Evolutionary conservation across 768 basidiomycete genomes (phyloP), one percentile per base, ranked within the genome.

Genomic region (Leucosporidium yakuticum): DNA sequence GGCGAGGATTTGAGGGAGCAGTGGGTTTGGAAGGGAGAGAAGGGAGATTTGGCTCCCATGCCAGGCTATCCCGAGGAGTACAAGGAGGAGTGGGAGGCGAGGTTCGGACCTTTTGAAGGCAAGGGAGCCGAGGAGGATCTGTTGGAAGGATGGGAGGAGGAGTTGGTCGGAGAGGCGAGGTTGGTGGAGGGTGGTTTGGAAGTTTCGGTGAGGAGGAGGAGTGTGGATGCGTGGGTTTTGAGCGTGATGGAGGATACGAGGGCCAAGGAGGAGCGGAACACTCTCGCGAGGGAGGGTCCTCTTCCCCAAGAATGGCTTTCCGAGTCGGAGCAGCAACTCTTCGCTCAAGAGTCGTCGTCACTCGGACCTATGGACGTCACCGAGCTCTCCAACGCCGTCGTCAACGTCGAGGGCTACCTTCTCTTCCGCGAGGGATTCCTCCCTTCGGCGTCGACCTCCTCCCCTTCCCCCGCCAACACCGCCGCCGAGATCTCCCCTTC

Each of bases 181-280:
- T 81, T 5, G 83, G 82, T 57, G 11, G 63, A 73, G 23, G 72
- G 72, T n/a, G 81, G 80, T 15, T 81, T 82, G 2, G 88, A 93
- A 60, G 90, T 87, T 67, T 80, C 79, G 20, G 77, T 91, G 14
- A 29, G 60, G 25, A 32, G 23, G 77, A 80, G 29, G 70, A 77
- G 63, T 54, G 79, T 86, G 32, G 90, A 95, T 78, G 90, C 88
- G 17, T 95, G 91, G 92, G 80, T 94, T 32, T 77, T 95, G 71
- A 88, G 90, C 5, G 77, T 86, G 5, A 65, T 88, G 34, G 94
- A 96, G 75, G 77, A 82, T 20, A 79, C 84, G 67, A 82, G 92
- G 60, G 78, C 91, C 4, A 78, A 80, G 57, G 81, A 84, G 25
- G 79, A 79, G 48, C 81, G 88, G 54, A 80, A 83, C 53, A 78